phyloP scores from a whole-genome alignment of 768 basidiomycete species.

The Melanogaster broomeanus region DNA sequence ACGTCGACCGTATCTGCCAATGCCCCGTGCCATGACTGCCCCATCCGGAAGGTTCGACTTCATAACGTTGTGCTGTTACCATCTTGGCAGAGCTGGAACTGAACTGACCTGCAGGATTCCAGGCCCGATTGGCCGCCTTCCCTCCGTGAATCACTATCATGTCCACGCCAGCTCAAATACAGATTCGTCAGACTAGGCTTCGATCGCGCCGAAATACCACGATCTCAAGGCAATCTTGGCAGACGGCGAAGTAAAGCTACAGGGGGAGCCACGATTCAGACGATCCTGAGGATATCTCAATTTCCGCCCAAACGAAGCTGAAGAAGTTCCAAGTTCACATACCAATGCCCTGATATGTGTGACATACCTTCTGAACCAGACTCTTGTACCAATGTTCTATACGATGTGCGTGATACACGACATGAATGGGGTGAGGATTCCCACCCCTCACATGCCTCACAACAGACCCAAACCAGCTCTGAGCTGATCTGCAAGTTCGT shows the following conservation, averaged over 20 bases:
- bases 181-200: not conserved
- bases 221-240: not conserved
- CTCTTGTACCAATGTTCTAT: not conserved
- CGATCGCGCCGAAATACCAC: not conserved
- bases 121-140: no score
- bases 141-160: no score
- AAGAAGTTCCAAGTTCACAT: no score
- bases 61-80: no score
- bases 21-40: no score
- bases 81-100: no score
- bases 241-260: not conserved
- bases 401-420: no score
- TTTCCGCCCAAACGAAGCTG: no score
- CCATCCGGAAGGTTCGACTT: not conserved
- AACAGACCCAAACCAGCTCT: conserved; percentile 64
- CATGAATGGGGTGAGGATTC: no score
- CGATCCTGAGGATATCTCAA: not conserved
- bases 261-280: not conserved
- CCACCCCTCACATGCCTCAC: conserved; percentile 15
- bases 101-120: no score
- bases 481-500: conserved; percentile 58
- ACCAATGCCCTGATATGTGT: not conserved
- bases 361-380: not conserved
- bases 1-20: no score
- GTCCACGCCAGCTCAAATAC: no score